phyloP scores from a whole-genome alignment of 208 protist species.

The Leishmania gerbilli region DNA sequence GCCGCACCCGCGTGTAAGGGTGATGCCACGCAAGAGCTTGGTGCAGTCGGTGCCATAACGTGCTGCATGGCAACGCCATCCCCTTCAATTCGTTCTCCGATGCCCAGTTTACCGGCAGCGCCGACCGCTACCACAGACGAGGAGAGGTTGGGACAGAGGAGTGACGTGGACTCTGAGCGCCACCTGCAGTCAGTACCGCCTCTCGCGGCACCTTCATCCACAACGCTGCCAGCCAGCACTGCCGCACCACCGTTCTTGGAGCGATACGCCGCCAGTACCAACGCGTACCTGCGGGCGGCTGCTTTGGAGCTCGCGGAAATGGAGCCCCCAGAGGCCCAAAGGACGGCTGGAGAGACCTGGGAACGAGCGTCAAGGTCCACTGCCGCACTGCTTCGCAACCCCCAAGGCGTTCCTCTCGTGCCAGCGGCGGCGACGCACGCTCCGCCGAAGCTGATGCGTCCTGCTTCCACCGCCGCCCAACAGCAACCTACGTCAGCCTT shows the following conservation, averaged over 20 bases:
- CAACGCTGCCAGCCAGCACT: not conserved
- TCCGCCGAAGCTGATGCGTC: constrained; percentile 2
- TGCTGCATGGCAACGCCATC: not conserved
- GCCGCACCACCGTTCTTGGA: not conserved
- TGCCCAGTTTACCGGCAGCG: not conserved
- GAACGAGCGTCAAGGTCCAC: not conserved
- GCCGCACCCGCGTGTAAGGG: not conserved
- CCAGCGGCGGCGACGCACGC: not conserved
- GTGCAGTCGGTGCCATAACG: not conserved
- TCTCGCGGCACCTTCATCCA: not conserved
- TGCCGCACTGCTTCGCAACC: not conserved
- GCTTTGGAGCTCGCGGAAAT: constrained; percentile 16
- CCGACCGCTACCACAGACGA: not conserved
- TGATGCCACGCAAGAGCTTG: not conserved
- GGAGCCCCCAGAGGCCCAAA: not conserved
- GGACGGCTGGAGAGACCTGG: not conserved
- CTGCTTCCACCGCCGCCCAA: not conserved
- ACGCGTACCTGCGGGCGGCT: constrained; percentile 30
- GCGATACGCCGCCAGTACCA: constrained; percentile 22
- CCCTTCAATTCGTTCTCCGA: not conserved
- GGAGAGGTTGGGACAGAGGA: not conserved
- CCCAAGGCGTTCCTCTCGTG: not conserved
- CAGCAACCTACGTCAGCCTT: not conserved
- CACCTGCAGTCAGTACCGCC: not conserved
- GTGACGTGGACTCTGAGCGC: not conserved